Conservation (phyloP, 2,329 filamentous ascomycete species). For the Botrytis galanthina region DNA sequence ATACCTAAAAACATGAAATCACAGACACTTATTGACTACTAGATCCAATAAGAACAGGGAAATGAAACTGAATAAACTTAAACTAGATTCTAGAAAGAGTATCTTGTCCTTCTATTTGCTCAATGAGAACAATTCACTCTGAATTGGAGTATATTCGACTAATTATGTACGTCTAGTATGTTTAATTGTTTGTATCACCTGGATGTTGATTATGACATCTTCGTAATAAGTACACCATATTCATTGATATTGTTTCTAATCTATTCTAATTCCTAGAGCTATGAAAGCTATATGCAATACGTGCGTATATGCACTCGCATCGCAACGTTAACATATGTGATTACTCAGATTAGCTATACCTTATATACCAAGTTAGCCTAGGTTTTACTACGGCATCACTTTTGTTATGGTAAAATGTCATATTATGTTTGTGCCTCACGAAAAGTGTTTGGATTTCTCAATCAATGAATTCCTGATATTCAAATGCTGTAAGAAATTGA, state of each 20-base stretch:
- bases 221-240: no score
- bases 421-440: no score
- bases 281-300: no score
- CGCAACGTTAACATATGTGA: not conserved
- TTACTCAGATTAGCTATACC: not conserved
- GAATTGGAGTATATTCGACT: not conserved
- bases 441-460: no score
- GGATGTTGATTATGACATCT: no score
- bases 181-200: no score
- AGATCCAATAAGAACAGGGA: not conserved
- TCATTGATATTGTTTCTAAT: no score
- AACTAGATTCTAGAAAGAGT: accelerated
- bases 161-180: no score
- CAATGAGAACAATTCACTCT: not conserved
- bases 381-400: no score
- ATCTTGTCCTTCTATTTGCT: accelerated
- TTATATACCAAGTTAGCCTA: not conserved
- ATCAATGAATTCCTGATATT: not conserved
- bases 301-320: no score
- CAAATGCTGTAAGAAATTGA: not conserved
- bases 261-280: no score
- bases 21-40: not conserved
- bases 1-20: not conserved
- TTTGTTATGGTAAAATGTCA: no score
- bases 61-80: not conserved